These are phyloP conservation scores for Euphrasia arctica DNA, from an alignment of 305 asterid species.

Conservation along the genomic window DNA sequence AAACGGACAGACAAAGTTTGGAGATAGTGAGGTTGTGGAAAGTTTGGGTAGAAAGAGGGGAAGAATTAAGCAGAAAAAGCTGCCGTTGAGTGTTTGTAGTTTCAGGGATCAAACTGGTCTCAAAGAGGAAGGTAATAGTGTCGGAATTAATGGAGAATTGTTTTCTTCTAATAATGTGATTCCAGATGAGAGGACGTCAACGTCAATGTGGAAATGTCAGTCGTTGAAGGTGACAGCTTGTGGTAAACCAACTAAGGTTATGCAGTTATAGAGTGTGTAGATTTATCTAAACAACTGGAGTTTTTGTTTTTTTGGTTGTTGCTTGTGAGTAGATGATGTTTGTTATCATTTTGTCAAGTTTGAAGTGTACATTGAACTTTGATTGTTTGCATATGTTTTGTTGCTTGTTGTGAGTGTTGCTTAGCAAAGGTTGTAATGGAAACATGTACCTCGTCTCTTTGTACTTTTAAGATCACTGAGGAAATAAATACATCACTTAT, in stretches of 20 bases:
- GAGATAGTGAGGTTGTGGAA: slow-evolving; percentile 44
- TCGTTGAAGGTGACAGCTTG: slow-evolving; percentile 64
- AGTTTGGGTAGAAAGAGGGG: slow-evolving; percentile 65
- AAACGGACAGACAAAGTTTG: slow-evolving; percentile 39
- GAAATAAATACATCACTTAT: background rate
- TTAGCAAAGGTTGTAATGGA: slow-evolving; percentile 22
- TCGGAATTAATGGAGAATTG: slow-evolving; percentile 31
- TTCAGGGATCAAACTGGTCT: slow-evolving; percentile 66
- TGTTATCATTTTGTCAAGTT: slow-evolving; percentile 41
- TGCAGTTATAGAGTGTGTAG: slow-evolving; percentile 69
- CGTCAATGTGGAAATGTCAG: slow-evolving; percentile 78
- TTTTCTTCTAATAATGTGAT: slow-evolving; percentile 44
- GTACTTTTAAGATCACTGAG: slow-evolving; percentile 1
- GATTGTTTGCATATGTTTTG: slow-evolving; percentile 45
- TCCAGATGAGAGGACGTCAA: slow-evolving; percentile 56
- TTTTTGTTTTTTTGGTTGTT: background rate
- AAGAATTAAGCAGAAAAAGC: slow-evolving; percentile 69
- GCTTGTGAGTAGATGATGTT: slow-evolving; percentile 15
- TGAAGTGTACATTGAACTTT: slow-evolving; percentile 46
- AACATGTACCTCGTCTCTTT: background rate
- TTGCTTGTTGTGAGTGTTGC: slow-evolving; percentile 30
- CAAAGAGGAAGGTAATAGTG: slow-evolving; percentile 39
- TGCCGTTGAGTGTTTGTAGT: slow-evolving; percentile 88
- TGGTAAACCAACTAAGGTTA: slow-evolving; percentile 68
- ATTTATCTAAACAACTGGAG: slow-evolving; percentile 33